Percentiles rank a stretch among this genome's conserved stretches.
Conservation (phyloP, 192 early-diverging fungal species). For the Funneliformis geosporum region DNA sequence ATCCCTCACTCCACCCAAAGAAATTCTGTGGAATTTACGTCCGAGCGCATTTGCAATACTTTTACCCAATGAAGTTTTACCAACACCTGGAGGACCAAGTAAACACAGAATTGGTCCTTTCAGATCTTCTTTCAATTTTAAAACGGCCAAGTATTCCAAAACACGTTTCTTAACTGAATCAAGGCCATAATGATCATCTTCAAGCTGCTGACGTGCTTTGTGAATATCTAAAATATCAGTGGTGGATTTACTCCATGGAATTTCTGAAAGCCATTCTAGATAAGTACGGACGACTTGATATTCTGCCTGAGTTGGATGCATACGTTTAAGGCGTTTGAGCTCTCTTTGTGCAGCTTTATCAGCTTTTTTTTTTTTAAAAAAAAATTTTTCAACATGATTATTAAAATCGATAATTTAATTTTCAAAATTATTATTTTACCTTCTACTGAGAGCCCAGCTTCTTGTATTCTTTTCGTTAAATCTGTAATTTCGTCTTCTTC, state of each 20-base stretch:
- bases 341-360: constrained; percentile 62
- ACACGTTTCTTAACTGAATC: constrained; percentile 80
- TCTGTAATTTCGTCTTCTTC: constrained; percentile 71
- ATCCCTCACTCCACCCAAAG: constrained; percentile 82
- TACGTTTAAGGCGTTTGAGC: constrained; percentile 64
- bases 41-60: constrained; percentile 76
- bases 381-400: not conserved
- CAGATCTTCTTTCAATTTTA: constrained; percentile 72
- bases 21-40: constrained; percentile 80
- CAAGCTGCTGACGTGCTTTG: constrained; percentile 62
- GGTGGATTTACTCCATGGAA: constrained; percentile 71
- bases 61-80: constrained; percentile 83
- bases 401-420: not conserved
- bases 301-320: constrained; percentile 75
- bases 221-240: constrained; percentile 69
- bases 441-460: constrained; percentile 60
- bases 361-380: constrained; percentile 28
- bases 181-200: constrained; percentile 83
- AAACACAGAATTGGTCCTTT: constrained; percentile 79
- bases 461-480: constrained; percentile 54
- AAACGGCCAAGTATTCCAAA: constrained; percentile 80
- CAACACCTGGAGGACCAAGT: constrained; percentile 64
- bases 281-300: constrained; percentile 77
- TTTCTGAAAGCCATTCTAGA: constrained; percentile 72
- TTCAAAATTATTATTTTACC: constrained; percentile 35